Conservation (phyloP, 169 alveolate genomes). For the Plasmodium gaboni region DNA sequence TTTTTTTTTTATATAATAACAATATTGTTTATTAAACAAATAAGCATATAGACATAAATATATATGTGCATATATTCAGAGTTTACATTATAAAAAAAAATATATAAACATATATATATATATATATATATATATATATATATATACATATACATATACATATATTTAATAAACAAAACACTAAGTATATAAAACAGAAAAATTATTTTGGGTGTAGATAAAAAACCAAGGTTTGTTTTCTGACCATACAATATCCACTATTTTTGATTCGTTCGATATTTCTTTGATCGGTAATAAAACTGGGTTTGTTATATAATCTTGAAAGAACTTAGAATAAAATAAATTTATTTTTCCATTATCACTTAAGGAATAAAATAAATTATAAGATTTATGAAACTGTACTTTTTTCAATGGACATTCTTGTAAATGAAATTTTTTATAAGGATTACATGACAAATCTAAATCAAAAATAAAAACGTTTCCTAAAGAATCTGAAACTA, state of each 20-base stretch:
- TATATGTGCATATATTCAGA: neutral
- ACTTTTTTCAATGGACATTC: slow-evolving; percentile 52
- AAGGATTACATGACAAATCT: slow-evolving; percentile 66
- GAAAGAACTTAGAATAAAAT: slow-evolving; percentile 74
- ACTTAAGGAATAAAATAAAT: slow-evolving; percentile 70
- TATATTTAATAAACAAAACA: slow-evolving; percentile 7
- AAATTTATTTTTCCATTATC: slow-evolving; percentile 69
- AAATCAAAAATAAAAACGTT: slow-evolving; percentile 69
- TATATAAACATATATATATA: neutral
- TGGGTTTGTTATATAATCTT: slow-evolving; percentile 75
- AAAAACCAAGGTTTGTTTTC: slow-evolving; percentile 70
- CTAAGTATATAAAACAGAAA: slow-evolving; percentile 53
- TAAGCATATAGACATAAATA: neutral
- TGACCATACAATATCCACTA: slow-evolving; percentile 63
- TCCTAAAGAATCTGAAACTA: slow-evolving; percentile 54
- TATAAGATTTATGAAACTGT: slow-evolving; percentile 52
- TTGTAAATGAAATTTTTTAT: slow-evolving; percentile 70
- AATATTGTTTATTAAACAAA: too few species aligned
- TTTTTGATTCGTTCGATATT: slow-evolving; percentile 47
- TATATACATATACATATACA: slow-evolving; percentile 1
- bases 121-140: slow-evolving; percentile 3
- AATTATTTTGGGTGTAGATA: slow-evolving; percentile 56
- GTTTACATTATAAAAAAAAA: too few species aligned
- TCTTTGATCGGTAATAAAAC: slow-evolving; percentile 68
- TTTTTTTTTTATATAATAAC: too few species aligned